Percentiles rank a stretch among this genome's conserved stretches.
phyloP scores from a whole-genome alignment of 257 asterid genomes.

The Knoxia roxburghii region DNA sequence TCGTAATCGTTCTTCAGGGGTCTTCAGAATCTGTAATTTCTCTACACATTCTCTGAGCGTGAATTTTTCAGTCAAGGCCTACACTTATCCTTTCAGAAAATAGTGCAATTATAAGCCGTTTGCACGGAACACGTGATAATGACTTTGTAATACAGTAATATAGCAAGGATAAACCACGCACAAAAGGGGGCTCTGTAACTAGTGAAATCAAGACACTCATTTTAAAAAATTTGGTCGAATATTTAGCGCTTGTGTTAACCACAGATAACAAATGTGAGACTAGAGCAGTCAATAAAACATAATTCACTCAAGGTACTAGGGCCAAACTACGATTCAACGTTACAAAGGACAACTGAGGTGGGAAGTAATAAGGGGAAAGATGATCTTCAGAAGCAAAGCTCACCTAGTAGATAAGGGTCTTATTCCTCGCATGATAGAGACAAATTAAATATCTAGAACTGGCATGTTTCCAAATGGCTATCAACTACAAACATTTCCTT shows the following conservation, averaged over 20 bases:
- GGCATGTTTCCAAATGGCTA: neutral
- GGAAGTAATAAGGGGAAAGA: too few species aligned
- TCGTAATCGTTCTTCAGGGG: constrained; percentile 91
- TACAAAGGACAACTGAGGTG: neutral
- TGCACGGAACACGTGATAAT: neutral
- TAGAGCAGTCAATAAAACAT: neutral
- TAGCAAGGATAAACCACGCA: neutral
- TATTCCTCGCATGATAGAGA: too few species aligned
- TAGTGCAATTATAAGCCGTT: neutral
- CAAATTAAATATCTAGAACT: neutral
- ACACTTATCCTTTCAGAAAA: constrained; percentile 1
- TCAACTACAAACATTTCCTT: neutral
- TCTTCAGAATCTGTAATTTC: constrained; percentile 82
- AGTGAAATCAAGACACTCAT: neutral
- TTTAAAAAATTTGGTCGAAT: neutral
- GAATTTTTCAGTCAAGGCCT: constrained; percentile 52
- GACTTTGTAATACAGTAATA: neutral
- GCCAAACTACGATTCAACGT: neutral
- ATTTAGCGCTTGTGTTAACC: neutral
- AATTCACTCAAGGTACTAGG: neutral
- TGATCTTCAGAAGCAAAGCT: too few species aligned
- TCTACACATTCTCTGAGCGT: constrained; percentile 99
- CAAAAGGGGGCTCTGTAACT: neutral
- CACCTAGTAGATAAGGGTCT: too few species aligned
- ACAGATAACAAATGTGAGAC: neutral